Conservation (phyloP, 495 filamentous ascomycete genomes). For the Penicillium steckii region DNA sequence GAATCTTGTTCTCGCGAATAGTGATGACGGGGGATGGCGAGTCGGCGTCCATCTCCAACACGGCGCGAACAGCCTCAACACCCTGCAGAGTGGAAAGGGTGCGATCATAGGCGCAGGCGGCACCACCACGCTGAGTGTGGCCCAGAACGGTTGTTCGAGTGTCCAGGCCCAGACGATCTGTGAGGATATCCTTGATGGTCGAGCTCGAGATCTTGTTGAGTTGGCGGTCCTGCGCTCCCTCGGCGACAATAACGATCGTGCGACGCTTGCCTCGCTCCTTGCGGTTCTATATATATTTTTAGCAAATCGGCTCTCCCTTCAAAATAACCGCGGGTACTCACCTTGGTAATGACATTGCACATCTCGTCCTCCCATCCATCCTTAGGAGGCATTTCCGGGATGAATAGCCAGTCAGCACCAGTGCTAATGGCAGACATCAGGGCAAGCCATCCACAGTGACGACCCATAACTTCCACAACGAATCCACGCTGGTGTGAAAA, state of each 20-base stretch:
- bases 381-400: conserved; percentile 89
- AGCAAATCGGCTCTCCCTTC: too few relatives aligned
- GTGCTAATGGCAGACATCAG: conserved; percentile 95
- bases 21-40: conserved; percentile 93
- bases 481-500: conserved; percentile 97
- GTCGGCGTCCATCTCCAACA: conserved; percentile 86
- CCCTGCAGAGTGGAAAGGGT: conserved; percentile 93
- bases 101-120: conserved; percentile 90
- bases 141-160: conserved; percentile 94
- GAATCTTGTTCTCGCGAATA: conserved; percentile 97
- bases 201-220: conserved; percentile 79
- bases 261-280: conserved; percentile 82
- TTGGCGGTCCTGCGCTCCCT: conserved; percentile 85
- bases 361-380: conserved; percentile 90
- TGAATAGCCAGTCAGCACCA: conserved; percentile 94
- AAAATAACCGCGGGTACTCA: conserved; percentile 34
- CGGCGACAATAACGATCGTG: conserved; percentile 96
- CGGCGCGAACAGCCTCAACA: conserved; percentile 92
- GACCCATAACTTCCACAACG: conserved; percentile 99
- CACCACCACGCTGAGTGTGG: conserved; percentile 92
- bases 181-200: conserved; percentile 84
- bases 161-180: conserved; percentile 76
- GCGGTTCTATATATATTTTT: conserved; percentile 85
- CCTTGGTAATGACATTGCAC: conserved; percentile 76
- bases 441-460: conserved; percentile 97